Conservation (phyloP, 202 grass and related monocot genomes). For the Carex arenaria region DNA sequence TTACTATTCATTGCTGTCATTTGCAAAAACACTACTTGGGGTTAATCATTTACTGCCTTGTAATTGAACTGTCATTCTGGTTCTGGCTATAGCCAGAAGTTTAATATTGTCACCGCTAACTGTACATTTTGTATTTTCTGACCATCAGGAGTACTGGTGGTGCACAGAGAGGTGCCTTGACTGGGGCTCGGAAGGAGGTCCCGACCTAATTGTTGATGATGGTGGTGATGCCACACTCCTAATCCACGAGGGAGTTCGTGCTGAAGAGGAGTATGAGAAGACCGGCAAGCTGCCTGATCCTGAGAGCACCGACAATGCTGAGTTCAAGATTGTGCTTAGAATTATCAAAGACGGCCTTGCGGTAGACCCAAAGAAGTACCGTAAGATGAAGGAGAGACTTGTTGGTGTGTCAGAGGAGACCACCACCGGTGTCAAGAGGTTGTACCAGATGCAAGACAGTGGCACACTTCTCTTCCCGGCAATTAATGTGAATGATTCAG, state of each 20-base stretch:
- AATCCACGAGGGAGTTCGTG: slow-evolving; percentile 86
- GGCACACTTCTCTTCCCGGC: slow-evolving; percentile 80
- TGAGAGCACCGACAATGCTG: slow-evolving; percentile 68
- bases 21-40: neutral
- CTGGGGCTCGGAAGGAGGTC: slow-evolving; percentile 61
- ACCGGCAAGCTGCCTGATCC: slow-evolving; percentile 67
- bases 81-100: neutral
- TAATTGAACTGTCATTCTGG: neutral
- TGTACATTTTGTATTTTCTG: neutral
- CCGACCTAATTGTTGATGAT: slow-evolving; percentile 90
- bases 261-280: slow-evolving; percentile 89
- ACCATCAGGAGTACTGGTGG: slow-evolving; percentile 92
- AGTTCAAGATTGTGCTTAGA: slow-evolving; percentile 93
- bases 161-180: slow-evolving; percentile 96
- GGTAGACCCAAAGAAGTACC: slow-evolving; percentile 62
- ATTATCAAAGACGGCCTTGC: slow-evolving; percentile 78
- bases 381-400: slow-evolving; percentile 89
- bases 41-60: neutral
- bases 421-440: slow-evolving; percentile 92
- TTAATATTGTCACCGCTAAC: neutral
- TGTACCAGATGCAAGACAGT: slow-evolving; percentile 93
- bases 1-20: neutral
- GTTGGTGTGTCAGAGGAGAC: slow-evolving; percentile 96
- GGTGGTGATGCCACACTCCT: slow-evolving; percentile 81
- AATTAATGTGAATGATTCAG: slow-evolving; percentile 95